Evolutionary conservation across 1,284 basidiomycete genomes (phyloP).

Genomic region (Leccinum pachyderme): DNA sequence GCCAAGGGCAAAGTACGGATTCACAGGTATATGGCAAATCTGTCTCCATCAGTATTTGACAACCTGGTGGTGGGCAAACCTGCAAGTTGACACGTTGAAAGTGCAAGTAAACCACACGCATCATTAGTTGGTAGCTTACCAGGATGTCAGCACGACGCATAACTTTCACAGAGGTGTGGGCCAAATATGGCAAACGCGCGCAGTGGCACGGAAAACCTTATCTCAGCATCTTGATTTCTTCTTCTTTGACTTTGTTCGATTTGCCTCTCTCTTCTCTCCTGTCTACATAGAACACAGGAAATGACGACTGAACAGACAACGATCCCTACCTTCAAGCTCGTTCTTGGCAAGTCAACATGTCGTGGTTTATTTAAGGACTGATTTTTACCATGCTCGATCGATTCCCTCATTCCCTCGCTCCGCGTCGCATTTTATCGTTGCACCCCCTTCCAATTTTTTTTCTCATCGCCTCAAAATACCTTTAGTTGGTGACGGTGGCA

Average conservation of each 20-base stretch:
- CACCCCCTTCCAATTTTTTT: slow-evolving; percentile 14
- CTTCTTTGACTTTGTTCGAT: slow-evolving; percentile 29
- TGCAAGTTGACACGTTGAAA: background rate
- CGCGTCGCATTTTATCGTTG: slow-evolving; percentile 25
- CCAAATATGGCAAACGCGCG: slow-evolving; percentile 26
- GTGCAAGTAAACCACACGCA: background rate
- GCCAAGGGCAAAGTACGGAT: background rate
- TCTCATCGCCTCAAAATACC: slow-evolving; percentile 22
- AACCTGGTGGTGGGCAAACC: background rate
- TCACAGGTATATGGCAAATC: background rate
- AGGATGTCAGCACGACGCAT: background rate
- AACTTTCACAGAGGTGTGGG: background rate
- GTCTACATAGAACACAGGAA: slow-evolving; percentile 24
- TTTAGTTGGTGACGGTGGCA: slow-evolving; percentile 95
- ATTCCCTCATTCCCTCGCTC: slow-evolving; percentile 20
- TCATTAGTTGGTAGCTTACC: background rate
- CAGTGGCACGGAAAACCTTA: slow-evolving; percentile 36
- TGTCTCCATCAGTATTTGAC: slow-evolving; percentile 1
- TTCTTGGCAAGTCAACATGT: slow-evolving; percentile 70
- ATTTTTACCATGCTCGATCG: slow-evolving; percentile 32
- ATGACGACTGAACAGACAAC: slow-evolving; percentile 51
- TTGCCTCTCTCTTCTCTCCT: slow-evolving; percentile 15
- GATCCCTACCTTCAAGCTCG: slow-evolving; percentile 97
- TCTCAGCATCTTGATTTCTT: slow-evolving; percentile 36
- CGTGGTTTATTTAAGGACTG: slow-evolving; percentile 19